Base-by-base conservation (phyloP, 345 rosid species). In the Eucalyptus globulus region DNA sequence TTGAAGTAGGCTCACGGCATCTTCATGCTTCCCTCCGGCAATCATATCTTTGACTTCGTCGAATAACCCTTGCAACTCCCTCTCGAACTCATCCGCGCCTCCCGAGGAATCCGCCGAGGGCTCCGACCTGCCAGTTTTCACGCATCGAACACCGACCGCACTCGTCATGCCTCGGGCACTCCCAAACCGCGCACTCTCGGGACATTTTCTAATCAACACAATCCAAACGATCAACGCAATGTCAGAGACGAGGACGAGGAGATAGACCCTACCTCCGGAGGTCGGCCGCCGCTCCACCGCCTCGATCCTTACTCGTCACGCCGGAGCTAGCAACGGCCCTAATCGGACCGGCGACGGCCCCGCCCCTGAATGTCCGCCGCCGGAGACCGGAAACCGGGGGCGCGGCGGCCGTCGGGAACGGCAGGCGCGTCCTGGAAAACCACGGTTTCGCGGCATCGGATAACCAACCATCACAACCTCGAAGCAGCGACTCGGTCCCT, bases 1-100 rank as follows among this genome's bases (percentile, higher is more conserved):
- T 93, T 93, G 95, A 90, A 97, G 99, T 86, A 97, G 92, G 89
- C 93, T 95, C 86, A 92, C 10, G 14, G 98, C 98, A 87, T 96
- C 98, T 90, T 90, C 90, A 90, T 88, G 93, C 29, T 94, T 94
- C 69, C 97, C 99, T 83, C 13, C 88, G 88, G 89, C 92, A 62
- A 96, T 90, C 97, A 96, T 90, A 45, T 80, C 62, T 91, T 93
- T 97, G 90, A 97, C 94, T 93, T 96, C 95, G 87, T 95, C 92
- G 89, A 95, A 95, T 88, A 97, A 92, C 85, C 90, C 95, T 91
- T 96, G 97, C 91, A 97, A 91, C 80, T 96, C 96, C 90, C 91
- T 90, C 95, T 94, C 96, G 69, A 95, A 93, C 54, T 92, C 96
- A 65, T 86, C 89, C 89, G 90, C 91, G 86, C 91, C 94, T 89